These are phyloP conservation scores for Chlorophyllum brunneum DNA, from an alignment of 768 basidiomycete genomes.

Conservation along the genomic window DNA sequence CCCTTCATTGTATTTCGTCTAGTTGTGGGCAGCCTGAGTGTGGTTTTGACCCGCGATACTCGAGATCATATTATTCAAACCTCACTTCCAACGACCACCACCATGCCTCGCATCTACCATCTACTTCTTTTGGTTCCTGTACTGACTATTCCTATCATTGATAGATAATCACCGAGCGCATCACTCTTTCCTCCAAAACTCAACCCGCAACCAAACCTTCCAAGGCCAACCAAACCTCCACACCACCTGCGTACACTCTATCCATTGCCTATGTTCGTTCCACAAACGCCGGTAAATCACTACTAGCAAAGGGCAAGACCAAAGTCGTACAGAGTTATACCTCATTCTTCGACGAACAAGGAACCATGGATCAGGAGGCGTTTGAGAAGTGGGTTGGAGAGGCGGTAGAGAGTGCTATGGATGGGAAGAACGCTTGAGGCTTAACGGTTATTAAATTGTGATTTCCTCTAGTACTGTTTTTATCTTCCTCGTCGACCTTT, in stretches of 20 bases:
- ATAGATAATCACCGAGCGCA: conserved; percentile 88
- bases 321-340: conserved; percentile 56
- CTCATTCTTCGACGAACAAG: conserved; percentile 78
- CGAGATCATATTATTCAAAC: too few relatives aligned
- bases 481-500: too few relatives aligned
- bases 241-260: conserved; percentile 65
- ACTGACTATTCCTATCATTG: neutral
- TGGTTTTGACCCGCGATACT: too few relatives aligned
- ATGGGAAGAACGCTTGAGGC: conserved; percentile 49
- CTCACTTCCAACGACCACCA: too few relatives aligned
- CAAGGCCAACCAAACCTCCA: conserved; percentile 18
- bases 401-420: conserved; percentile 70
- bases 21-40: too few relatives aligned
- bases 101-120: too few relatives aligned
- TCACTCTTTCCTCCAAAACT: conserved; percentile 74
- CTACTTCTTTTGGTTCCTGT: too few relatives aligned
- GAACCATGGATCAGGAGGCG: conserved; percentile 68
- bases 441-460: too few relatives aligned
- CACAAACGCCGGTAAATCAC: conserved; percentile 80
- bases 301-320: conserved; percentile 68
- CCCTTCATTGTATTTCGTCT: too few relatives aligned
- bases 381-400: conserved; percentile 80
- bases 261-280: conserved; percentile 71
- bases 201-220: conserved; percentile 43
- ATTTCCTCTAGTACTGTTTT: too few relatives aligned